Conservation (phyloP, 306 rosid genomes). For the Cyclanthera cordifolia region DNA sequence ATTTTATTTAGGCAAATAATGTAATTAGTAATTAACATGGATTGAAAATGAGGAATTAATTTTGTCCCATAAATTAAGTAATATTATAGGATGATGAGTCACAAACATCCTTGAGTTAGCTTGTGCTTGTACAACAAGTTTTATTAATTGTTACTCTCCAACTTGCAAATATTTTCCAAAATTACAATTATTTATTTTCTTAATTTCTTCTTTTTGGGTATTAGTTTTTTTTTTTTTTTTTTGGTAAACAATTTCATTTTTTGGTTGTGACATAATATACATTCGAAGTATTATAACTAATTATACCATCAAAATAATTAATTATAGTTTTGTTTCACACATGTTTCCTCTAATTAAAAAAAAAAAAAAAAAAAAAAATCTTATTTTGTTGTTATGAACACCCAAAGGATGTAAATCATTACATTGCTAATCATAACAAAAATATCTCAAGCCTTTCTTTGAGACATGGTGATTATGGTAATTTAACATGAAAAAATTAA, state of each 20-base stretch:
- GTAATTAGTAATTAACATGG: too few relatives aligned
- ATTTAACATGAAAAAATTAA: not conserved
- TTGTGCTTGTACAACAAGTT: conserved; percentile 7
- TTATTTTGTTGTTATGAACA: not conserved
- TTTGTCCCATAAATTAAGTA: conserved; percentile 3
- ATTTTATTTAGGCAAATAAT: too few relatives aligned
- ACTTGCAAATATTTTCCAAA: conserved; percentile 9
- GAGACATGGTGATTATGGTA: not conserved
- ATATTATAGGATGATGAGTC: not conserved
- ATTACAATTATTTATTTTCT: not conserved
- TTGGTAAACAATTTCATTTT: not conserved
- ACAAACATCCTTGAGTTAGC: not conserved
- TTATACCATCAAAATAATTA: not conserved
- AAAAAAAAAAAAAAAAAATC: too few relatives aligned
- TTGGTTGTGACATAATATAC: not conserved
- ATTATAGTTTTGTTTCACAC: not conserved
- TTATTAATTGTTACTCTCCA: not conserved
- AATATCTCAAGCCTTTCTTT: not conserved
- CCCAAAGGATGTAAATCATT: not conserved
- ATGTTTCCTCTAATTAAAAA: not conserved
- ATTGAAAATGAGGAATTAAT: too few relatives aligned
- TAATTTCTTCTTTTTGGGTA: not conserved
- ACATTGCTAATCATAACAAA: not conserved
- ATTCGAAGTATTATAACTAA: not conserved
- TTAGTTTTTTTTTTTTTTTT: not conserved